Evolutionary conservation across 225 moss, liverwort and hornwort species (phyloP).

Genomic region (Sphagnum contortum): DNA sequence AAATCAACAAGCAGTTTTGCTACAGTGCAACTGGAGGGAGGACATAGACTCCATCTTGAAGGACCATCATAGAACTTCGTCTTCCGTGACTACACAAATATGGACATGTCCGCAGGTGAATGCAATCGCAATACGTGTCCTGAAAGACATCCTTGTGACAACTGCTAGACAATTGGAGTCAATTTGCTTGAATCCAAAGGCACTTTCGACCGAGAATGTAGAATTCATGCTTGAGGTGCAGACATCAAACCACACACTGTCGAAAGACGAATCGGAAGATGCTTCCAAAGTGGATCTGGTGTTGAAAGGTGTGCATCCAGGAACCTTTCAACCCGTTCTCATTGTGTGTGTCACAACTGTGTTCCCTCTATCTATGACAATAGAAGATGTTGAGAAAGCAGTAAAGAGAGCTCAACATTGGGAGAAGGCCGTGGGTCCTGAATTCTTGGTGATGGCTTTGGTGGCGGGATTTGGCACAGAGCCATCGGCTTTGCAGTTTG

Average conservation of each 20-base stretch:
- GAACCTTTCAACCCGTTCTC: slow-evolving; percentile 8
- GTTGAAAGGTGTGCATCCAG: slow-evolving; percentile 20
- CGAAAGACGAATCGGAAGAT: not conserved
- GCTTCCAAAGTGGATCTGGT: slow-evolving; percentile 15
- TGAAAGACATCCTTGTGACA: slow-evolving; percentile 7
- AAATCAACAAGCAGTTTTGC: no score
- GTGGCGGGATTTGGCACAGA: slow-evolving; percentile 11
- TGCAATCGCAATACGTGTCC: slow-evolving; percentile 1
- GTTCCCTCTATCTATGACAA: slow-evolving; percentile 5
- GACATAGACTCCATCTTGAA: no score
- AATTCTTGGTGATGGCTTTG: slow-evolving; percentile 13
- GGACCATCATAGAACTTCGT: no score
- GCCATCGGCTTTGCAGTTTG: slow-evolving; percentile 1
- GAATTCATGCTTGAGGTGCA: slow-evolving; percentile 26
- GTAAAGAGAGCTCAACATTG: slow-evolving; percentile 11
- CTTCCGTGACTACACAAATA: no score
- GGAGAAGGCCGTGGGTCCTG: slow-evolving; percentile 20
- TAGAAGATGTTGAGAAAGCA: slow-evolving; percentile 14
- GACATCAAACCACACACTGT: slow-evolving; percentile 11
- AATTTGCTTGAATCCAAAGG: slow-evolving; percentile 18
- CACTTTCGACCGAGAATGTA: slow-evolving; percentile 12
- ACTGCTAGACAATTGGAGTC: not conserved
- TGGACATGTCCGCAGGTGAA: no score
- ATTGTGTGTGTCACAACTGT: slow-evolving; percentile 23
- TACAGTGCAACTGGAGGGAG: no score